Percentiles rank a stretch among this genome's conserved stretches.
Evolutionary conservation across 2,329 filamentous ascomycete genomes (phyloP).

Genomic region (Epichloe brachyelytri): DNA sequence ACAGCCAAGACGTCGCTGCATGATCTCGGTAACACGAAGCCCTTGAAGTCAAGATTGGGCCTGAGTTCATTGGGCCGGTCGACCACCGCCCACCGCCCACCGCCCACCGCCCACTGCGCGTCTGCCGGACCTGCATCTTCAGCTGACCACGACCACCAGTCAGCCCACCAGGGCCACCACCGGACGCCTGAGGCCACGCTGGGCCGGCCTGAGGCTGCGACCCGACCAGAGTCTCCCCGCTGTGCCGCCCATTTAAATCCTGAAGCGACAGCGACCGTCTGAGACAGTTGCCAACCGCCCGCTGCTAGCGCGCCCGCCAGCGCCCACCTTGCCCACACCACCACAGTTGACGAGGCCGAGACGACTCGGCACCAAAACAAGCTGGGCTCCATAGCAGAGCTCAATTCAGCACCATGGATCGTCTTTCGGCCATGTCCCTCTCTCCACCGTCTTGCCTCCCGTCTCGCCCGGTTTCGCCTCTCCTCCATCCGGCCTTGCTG

Average conservation of each 20-base stretch:
- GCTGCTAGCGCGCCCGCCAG: not conserved
- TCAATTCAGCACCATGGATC: conserved; percentile 1
- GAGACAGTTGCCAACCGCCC: not conserved
- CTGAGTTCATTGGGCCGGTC: too few species aligned
- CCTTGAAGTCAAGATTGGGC: not conserved
- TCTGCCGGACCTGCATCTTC: too few species aligned
- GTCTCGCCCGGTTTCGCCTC: conserved; percentile 4
- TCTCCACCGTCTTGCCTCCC: conserved; percentile 5
- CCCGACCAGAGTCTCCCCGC: too few species aligned
- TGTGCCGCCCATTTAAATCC: not conserved
- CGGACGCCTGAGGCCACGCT: too few species aligned
- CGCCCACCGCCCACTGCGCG: too few species aligned
- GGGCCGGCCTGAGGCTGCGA: too few species aligned
- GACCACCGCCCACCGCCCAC: too few species aligned
- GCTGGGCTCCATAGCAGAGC: not conserved
- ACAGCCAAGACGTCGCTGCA: not conserved
- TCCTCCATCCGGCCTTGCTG: conserved; percentile 3
- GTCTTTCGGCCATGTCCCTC: conserved; percentile 6
- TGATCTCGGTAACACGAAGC: not conserved
- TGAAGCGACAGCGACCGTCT: not conserved
- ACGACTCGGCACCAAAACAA: too few species aligned
- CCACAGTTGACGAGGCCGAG: too few species aligned
- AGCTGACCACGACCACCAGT: too few species aligned
- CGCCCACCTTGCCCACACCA: not conserved
- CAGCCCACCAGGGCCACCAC: too few species aligned